Evolutionary conservation across 192 early-diverging fungal species (phyloP).

Genomic region (Funneliformis geosporum): DNA sequence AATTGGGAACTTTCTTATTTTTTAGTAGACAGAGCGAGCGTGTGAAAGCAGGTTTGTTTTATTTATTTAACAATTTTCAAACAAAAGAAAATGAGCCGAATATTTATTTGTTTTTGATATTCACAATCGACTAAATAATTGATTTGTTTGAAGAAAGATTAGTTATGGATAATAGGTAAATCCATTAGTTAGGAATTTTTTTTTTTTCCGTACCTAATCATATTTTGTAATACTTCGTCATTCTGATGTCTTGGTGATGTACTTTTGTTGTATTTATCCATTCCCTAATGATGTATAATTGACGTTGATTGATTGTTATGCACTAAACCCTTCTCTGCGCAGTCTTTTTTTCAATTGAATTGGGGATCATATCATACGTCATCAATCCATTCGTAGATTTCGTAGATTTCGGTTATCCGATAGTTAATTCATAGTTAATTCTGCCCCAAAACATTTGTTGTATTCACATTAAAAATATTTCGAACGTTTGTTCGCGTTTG

Average conservation of each 20-base stretch:
- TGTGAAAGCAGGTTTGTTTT: background rate
- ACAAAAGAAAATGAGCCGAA: background rate
- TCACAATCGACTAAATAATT: background rate
- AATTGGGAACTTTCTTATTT: too few species aligned
- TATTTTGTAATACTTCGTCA: background rate
- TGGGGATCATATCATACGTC: too few species aligned
- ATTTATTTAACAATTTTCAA: too few species aligned
- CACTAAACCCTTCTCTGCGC: background rate
- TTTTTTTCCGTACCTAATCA: background rate
- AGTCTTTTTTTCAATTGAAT: too few species aligned
- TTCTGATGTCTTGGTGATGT: background rate
- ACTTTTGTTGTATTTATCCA: background rate
- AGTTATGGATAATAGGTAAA: background rate
- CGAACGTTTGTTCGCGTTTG: too few species aligned
- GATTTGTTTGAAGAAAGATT: background rate
- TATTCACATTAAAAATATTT: too few species aligned
- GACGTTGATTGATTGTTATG: background rate
- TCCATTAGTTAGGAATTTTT: background rate
- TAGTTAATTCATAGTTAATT: too few species aligned
- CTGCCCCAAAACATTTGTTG: too few species aligned
- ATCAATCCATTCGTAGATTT: too few species aligned
- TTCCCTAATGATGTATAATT: background rate
- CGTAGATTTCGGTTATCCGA: too few species aligned
- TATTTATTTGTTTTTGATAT: background rate
- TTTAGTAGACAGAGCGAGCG: too few species aligned